A percentile compares a stretch with the other conserved stretches of the same genome.
Conservation (phyloP, 2,329 filamentous ascomycete genomes). For the Aschersonia sp. region DNA sequence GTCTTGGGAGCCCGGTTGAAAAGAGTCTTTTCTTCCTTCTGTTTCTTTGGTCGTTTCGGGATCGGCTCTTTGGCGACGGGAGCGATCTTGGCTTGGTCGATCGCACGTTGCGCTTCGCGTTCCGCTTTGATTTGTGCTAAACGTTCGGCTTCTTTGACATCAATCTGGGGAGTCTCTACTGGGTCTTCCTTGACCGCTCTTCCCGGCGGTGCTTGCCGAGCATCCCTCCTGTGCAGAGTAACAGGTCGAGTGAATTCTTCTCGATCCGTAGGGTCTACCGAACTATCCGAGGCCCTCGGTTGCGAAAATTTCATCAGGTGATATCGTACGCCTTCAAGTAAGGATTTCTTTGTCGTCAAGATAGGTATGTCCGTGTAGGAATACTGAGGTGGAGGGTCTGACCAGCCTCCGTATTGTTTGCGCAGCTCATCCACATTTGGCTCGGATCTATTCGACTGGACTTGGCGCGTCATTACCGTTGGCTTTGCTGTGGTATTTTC, state of each 20-base stretch:
- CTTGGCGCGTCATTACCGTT: conserved; percentile 3
- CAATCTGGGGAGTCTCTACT: conserved; percentile 25
- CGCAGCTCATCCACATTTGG: conserved; percentile 26
- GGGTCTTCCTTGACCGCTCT: conserved; percentile 47
- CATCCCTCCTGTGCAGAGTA: conserved; percentile 77
- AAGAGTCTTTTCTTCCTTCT: conserved; percentile 73
- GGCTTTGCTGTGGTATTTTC: conserved; percentile 9
- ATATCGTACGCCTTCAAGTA: conserved; percentile 67
- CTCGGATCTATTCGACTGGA: conserved; percentile 10
- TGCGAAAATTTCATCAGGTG: conserved; percentile 73
- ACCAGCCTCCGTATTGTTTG: conserved; percentile 41
- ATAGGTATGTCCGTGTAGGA: conserved; percentile 49
- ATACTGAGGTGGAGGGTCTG: conserved; percentile 29
- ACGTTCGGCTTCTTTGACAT: conserved; percentile 45
- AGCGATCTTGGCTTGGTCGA: conserved; percentile 85
- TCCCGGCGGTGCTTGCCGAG: conserved; percentile 51
- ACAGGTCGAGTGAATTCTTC: conserved; percentile 78
- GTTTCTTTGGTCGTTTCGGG: conserved; percentile 41
- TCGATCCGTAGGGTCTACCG: conserved; percentile 54
- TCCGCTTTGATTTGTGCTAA: conserved; percentile 61
- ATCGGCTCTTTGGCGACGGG: conserved; percentile 52
- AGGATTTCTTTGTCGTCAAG: conserved; percentile 65
- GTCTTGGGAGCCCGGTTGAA: conserved; percentile 67
- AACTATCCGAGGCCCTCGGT: conserved; percentile 40
- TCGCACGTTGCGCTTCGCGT: conserved; percentile 70